Conservation (phyloP, 2,329 filamentous ascomycete species). For the Fusarium verticillioides region DNA sequence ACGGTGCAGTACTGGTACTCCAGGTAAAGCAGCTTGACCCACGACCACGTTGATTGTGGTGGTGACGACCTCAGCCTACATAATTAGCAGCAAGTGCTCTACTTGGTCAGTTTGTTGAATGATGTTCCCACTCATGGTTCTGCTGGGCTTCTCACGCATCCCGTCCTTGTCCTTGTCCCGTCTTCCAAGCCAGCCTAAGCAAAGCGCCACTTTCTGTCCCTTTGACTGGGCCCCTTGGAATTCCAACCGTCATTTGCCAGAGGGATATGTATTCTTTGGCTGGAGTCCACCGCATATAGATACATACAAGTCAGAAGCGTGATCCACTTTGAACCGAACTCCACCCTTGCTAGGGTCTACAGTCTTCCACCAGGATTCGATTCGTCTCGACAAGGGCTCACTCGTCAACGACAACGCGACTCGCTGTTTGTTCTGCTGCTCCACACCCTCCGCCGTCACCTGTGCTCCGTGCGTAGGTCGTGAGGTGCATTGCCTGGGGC, state of each 20-base stretch:
- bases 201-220: slow-evolving; percentile 21
- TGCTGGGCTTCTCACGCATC: slow-evolving; percentile 36
- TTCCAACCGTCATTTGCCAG: slow-evolving; percentile 28
- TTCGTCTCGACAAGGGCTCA: slow-evolving; percentile 10
- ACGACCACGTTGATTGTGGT: slow-evolving; percentile 37
- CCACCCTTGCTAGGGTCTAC: slow-evolving; percentile 1
- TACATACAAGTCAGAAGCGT: neutral
- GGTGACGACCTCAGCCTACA: slow-evolving; percentile 24
- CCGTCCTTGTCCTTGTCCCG: slow-evolving; percentile 13
- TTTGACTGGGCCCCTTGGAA: slow-evolving; percentile 4
- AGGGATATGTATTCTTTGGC: slow-evolving; percentile 14
- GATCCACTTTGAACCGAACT: neutral
- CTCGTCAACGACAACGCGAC: slow-evolving; percentile 21
- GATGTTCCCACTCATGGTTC: slow-evolving; percentile 25
- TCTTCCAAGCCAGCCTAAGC: slow-evolving; percentile 2
- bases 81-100: slow-evolving; percentile 14
- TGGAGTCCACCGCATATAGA: neutral
- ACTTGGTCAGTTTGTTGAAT: slow-evolving; percentile 27
- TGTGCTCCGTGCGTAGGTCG: slow-evolving; percentile 28
- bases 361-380: slow-evolving; percentile 10
- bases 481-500: slow-evolving; percentile 36
- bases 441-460: slow-evolving; percentile 40
- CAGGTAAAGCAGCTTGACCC: slow-evolving; percentile 22
- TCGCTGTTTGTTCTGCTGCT: slow-evolving; percentile 21
- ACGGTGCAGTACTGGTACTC: neutral